These are phyloP conservation scores for Cyanidioschyzon merolae DNA, from an alignment of 23 red algal species.

Conservation along the genomic window DNA sequence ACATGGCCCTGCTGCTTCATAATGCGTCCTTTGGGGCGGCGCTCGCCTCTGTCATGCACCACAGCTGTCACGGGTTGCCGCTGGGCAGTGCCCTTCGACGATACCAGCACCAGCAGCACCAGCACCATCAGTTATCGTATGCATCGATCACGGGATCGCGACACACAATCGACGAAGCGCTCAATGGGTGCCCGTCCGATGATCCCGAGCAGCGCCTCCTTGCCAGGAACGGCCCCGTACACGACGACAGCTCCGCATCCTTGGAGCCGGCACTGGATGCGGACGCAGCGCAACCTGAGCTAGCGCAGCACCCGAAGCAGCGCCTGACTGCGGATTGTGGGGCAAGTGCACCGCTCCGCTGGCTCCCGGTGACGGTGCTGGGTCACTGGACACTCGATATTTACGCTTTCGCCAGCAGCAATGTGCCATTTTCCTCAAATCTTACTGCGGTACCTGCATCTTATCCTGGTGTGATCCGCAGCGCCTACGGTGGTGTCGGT, in stretches of 20 bases:
- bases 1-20: constrained; percentile 45
- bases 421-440: background rate
- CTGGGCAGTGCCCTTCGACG: background rate
- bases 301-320: no score
- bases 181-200: no score
- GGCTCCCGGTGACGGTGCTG: background rate
- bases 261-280: no score
- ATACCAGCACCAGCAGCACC: background rate
- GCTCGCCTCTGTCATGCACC: constrained; percentile 18
- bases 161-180: constrained; percentile 22
- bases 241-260: no score
- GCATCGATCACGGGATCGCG: constrained; percentile 23
- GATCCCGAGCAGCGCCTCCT: no score
- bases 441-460: constrained; percentile 3
- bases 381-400: constrained; percentile 1
- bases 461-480: constrained; percentile 29
- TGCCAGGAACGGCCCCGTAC: no score
- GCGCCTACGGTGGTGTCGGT: constrained; percentile 40
- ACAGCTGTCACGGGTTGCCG: background rate
- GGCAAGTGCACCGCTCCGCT: no score
- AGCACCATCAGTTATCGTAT: constrained; percentile 4
- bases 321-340: no score
- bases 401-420: background rate
- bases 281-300: no score
- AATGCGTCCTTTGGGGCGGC: constrained; percentile 65